These are phyloP conservation scores for Candida jianshihensis DNA, from an alignment of 805 yeast species.

Conservation along the genomic window DNA sequence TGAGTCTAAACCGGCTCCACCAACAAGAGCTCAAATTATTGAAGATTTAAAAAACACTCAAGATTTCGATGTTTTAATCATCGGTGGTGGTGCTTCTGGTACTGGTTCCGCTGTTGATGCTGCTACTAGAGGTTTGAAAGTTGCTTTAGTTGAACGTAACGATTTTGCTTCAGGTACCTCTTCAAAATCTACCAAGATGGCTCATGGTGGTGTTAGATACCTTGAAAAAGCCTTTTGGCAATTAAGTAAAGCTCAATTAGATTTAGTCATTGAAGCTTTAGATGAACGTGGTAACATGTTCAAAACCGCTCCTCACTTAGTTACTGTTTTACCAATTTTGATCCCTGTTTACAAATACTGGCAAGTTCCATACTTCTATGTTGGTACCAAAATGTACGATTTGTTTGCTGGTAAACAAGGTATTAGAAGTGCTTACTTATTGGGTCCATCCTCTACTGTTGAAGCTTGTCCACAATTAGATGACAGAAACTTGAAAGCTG, in stretches of 20 bases:
- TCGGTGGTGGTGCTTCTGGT: slow-evolving; percentile 98
- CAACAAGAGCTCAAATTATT: slow-evolving; percentile 48
- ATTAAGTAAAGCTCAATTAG: slow-evolving; percentile 82
- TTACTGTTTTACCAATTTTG: slow-evolving; percentile 82
- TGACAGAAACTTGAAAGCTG: slow-evolving; percentile 72
- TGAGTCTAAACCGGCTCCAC: slow-evolving; percentile 42
- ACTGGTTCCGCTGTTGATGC: slow-evolving; percentile 93
- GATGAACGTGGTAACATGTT: slow-evolving; percentile 82
- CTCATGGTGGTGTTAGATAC: slow-evolving; percentile 96
- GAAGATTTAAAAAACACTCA: slow-evolving; percentile 39
- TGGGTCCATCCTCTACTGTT: slow-evolving; percentile 57
- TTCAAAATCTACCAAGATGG: slow-evolving; percentile 91
- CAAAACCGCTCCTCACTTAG: slow-evolving; percentile 87
- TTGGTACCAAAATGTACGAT: slow-evolving; percentile 88
- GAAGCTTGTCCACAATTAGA: slow-evolving; percentile 85
- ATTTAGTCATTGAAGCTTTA: slow-evolving; percentile 82
- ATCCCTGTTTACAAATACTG: slow-evolving; percentile 95
- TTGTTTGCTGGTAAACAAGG: slow-evolving; percentile 87
- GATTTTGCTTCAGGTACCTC: slow-evolving; percentile 93
- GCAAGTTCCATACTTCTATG: slow-evolving; percentile 92
- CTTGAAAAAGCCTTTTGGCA: slow-evolving; percentile 92
- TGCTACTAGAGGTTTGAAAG: slow-evolving; percentile 81
- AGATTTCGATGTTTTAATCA: slow-evolving; percentile 72
- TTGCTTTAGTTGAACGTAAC: slow-evolving; percentile 75
- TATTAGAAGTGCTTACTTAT: slow-evolving; percentile 68